A percentile compares a stretch with the other conserved stretches of the same genome.
Evolutionary conservation across 2,329 filamentous ascomycete genomes (phyloP).

Genomic region (Talaromyces pinophilus): DNA sequence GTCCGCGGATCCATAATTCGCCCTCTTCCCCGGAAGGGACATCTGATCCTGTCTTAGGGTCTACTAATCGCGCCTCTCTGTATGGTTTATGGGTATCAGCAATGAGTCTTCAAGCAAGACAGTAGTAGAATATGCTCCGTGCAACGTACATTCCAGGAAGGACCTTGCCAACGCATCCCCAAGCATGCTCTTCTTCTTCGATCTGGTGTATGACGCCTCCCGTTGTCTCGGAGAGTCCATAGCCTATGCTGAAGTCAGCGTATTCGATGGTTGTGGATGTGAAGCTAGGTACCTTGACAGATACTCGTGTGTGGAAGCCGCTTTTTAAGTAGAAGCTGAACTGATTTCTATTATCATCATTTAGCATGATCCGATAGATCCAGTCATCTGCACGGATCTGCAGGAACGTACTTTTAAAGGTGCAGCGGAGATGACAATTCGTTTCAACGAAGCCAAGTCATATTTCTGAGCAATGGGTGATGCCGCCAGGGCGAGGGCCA

Average conservation of each 20-base stretch:
- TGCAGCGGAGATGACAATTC: conserved; percentile 28
- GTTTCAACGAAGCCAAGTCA: conserved; percentile 24
- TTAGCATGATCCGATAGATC: neutral
- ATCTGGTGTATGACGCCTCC: conserved; percentile 26
- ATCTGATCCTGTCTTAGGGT: conserved; percentile 25
- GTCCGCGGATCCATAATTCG: conserved; percentile 28
- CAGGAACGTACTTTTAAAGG: conserved; percentile 26
- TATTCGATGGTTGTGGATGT: neutral
- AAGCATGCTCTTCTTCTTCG: conserved; percentile 24
- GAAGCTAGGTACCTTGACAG: conserved; percentile 25
- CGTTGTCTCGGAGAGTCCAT: conserved; percentile 27
- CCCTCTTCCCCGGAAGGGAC: conserved; percentile 26
- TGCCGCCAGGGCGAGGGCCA: conserved; percentile 24
- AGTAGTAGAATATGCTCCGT: neutral
- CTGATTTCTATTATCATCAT: conserved; percentile 22
- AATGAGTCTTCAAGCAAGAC: neutral
- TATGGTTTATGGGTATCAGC: neutral
- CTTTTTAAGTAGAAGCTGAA: conserved; percentile 26
- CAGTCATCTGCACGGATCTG: neutral
- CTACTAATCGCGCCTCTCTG: conserved; percentile 27
- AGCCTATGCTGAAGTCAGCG: conserved; percentile 20
- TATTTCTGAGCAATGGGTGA: conserved; percentile 23
- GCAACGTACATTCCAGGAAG: conserved; percentile 23
- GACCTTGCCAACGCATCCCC: conserved; percentile 27
- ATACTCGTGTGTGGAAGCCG: conserved; percentile 25